Conservation (phyloP, 2,329 filamentous ascomycete species). For the Lomentospora prolificans region DNA sequence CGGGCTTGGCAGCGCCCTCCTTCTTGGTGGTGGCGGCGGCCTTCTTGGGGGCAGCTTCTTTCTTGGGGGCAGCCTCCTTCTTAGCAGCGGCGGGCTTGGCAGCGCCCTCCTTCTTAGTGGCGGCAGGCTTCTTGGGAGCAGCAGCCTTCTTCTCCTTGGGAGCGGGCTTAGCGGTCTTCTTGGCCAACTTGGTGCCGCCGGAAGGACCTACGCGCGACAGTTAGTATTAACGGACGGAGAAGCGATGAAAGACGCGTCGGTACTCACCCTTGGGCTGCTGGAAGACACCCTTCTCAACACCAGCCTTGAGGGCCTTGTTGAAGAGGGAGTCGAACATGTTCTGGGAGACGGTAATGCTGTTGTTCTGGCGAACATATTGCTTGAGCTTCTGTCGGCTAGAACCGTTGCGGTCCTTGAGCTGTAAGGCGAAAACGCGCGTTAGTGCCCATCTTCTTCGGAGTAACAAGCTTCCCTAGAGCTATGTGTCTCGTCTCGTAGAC, state of each 20-base stretch:
- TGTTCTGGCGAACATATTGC: constrained; percentile 51
- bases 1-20: constrained; percentile 25
- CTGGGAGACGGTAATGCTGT: constrained; percentile 34
- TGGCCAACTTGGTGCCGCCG: constrained; percentile 84
- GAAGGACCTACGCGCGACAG: constrained; percentile 52
- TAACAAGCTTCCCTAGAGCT: constrained; percentile 12
- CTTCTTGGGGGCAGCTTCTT: constrained; percentile 21
- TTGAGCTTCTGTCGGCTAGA: constrained; percentile 52
- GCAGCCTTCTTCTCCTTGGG: constrained; percentile 17
- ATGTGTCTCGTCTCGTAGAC: constrained; percentile 28
- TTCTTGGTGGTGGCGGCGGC: constrained; percentile 20
- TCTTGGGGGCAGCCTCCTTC: constrained; percentile 20
- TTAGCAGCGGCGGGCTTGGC: constrained; percentile 22
- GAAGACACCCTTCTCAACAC: constrained; percentile 81
- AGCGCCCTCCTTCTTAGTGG: constrained; percentile 50
- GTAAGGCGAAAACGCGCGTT: constrained; percentile 23
- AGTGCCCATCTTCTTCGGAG: constrained; percentile 20
- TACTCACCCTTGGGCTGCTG: constrained; percentile 79
- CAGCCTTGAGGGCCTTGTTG: constrained; percentile 74
- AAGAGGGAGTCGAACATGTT: constrained; percentile 63
- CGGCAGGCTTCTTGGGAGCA: constrained; percentile 20
- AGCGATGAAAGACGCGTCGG: not conserved
- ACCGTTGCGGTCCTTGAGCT: constrained; percentile 55
- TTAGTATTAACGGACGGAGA: constrained; percentile 13
- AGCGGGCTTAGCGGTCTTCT: constrained; percentile 45